Conservation (phyloP, 352 stramenopile species). For the Phytophthora megakarya region DNA sequence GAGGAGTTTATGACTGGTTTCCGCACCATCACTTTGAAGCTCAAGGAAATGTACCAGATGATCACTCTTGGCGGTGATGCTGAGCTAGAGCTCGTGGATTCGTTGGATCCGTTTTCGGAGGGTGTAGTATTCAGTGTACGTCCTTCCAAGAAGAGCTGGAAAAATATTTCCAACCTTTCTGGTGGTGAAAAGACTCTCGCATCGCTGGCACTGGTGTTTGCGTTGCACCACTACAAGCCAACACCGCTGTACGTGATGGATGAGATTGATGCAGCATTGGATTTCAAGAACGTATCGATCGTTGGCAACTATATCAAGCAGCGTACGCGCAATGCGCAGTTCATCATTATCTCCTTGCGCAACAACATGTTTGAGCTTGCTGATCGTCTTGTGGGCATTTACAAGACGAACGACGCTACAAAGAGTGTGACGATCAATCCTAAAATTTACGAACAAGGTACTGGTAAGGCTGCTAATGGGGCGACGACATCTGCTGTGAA, state of each 20-base stretch:
- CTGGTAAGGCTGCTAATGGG: conserved; percentile 11
- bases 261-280: conserved; percentile 93
- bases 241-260: conserved; percentile 99
- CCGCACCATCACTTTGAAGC: conserved; percentile 97
- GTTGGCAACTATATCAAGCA: conserved; percentile 99
- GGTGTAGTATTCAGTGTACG: conserved; percentile 99
- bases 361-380: conserved; percentile 99
- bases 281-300: conserved; percentile 99
- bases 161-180: conserved; percentile 99
- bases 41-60: conserved; percentile 99
- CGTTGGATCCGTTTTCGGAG: conserved; percentile 98
- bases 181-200: conserved; percentile 99
- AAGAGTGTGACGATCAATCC: conserved; percentile 99
- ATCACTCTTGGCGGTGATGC: conserved; percentile 97
- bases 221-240: conserved; percentile 99
- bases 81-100: conserved; percentile 99
- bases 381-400: conserved; percentile 99
- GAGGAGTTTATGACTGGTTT: conserved; percentile 99
- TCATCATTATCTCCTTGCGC: conserved; percentile 99
- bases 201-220: conserved; percentile 99
- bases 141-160: conserved; percentile 99
- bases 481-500: conserved; percentile 28
- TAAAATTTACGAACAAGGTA: conserved; percentile 76
- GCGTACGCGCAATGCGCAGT: conserved; percentile 98
- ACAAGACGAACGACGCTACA: conserved; percentile 99